Evolutionary conservation across 768 basidiomycete species (phyloP), one percentile per base, ranked within the genome.

Genomic region (Neoboletus magnificus): DNA sequence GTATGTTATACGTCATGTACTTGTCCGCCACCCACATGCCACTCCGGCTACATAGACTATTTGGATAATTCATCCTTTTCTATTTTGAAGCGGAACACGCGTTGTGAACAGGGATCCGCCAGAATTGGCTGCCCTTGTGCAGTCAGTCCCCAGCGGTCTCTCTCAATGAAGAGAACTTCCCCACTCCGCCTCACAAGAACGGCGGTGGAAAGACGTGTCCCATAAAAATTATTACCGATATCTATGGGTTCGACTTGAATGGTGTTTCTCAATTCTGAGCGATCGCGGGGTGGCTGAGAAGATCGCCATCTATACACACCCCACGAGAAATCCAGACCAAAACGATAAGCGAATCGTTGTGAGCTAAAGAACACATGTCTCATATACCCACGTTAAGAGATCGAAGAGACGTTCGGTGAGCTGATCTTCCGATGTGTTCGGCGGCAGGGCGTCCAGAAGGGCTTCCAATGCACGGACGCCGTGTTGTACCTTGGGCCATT

Each of bases 401-500:
- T 80, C 73, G 69, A 92, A 87, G 27, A 92, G 76, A 39, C 70
- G 71, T 59, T 82, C 81, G 50, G 76, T 73, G 57, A 92, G 77
- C 51, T 77, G 74, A 57, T 74, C 69, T 61, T 89, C 87, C 52
- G 74, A 67, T 39, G 71, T 59, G 48, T 71, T 52, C 64, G 75
- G 65, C 56, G 67, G 62, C 35, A 76, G 64, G 40, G 62, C 59
- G 50, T 71, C 67, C 57, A 86, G 68, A 40, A 83, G 62, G 29
- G 66, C 69, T 44, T 71, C 65, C 54, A 93, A 74, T 11, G 75
- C 71, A 32, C 67, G 65, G 29, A 74, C 74, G 36, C 87, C 91
- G 57, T 80, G 78, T 49, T 75, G 70, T 7, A 93, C 82, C 74
- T 93, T 93, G 25, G 86, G 86, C 91, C 90, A 93, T 7, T 77